These are phyloP conservation scores for Rosa multiflora DNA, from an alignment of 306 rosid species.

Conservation along the genomic window DNA sequence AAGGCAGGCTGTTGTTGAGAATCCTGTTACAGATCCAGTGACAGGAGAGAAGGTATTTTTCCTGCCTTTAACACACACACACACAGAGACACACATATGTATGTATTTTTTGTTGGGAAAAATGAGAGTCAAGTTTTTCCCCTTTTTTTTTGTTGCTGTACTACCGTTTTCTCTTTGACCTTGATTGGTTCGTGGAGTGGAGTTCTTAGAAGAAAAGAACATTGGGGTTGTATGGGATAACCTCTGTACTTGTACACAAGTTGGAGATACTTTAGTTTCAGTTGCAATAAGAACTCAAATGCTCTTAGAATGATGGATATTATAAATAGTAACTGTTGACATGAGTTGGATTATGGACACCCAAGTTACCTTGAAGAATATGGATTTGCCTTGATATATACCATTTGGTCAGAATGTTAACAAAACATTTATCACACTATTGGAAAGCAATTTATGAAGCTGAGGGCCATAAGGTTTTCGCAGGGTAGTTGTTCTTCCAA, in stretches of 20 bases:
- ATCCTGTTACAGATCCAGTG: conserved; percentile 52
- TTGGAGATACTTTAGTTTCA: neutral
- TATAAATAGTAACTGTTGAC: neutral
- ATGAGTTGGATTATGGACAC: neutral
- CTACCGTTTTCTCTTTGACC: neutral
- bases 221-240: neutral
- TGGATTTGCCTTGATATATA: neutral
- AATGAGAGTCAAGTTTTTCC: neutral
- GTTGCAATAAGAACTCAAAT: neutral
- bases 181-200: neutral
- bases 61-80: neutral
- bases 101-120: neutral
- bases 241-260: neutral
- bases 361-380: neutral
- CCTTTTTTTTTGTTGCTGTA: neutral
- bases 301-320: neutral
- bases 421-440: neutral
- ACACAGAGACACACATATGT: too few relatives aligned
- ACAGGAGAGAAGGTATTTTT: conserved; percentile 56
- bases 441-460: neutral
- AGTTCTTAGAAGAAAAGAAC: neutral
- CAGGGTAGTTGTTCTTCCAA: neutral
- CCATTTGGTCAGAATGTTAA: neutral
- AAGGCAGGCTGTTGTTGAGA: conserved; percentile 45
- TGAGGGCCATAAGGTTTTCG: neutral